Evolutionary conservation across 805 yeast species (phyloP).

Genomic region (Starmerella vitae): DNA sequence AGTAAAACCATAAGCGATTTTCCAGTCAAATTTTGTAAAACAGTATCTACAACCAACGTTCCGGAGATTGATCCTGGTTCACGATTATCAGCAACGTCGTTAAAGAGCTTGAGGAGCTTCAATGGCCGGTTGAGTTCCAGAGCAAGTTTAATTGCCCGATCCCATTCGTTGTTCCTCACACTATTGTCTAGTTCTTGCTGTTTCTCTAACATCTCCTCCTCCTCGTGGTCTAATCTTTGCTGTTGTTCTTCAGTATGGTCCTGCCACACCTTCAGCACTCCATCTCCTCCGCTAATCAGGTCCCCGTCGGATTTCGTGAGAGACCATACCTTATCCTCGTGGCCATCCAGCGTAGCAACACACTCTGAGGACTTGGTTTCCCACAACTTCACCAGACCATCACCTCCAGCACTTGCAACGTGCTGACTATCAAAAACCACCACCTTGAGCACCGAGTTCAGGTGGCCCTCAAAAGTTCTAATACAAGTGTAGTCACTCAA

Average conservation of each 20-base stretch:
- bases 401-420: constrained; percentile 72
- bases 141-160: constrained; percentile 75
- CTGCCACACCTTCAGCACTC: constrained; percentile 75
- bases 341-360: constrained; percentile 73
- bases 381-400: constrained; percentile 89
- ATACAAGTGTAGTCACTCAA: constrained; percentile 59
- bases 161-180: constrained; percentile 65
- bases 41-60: constrained; percentile 46
- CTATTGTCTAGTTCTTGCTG: constrained; percentile 77
- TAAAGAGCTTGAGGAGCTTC: constrained; percentile 67
- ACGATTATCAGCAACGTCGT: constrained; percentile 36
- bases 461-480: constrained; percentile 85
- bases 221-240: constrained; percentile 37
- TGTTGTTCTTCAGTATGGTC: constrained; percentile 71
- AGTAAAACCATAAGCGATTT: constrained; percentile 51
- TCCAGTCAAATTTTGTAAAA: constrained; percentile 42
- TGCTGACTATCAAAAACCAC: constrained; percentile 45
- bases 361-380: constrained; percentile 65
- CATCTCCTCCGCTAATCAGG: constrained; percentile 83
- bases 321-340: constrained; percentile 91
- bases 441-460: constrained; percentile 80
- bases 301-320: constrained; percentile 49
- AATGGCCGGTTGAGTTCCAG: constrained; percentile 80
- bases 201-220: constrained; percentile 58
- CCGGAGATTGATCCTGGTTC: constrained; percentile 43